Conservation (phyloP, 2,329 filamentous ascomycete species). For the Aspergillus chevalieri region DNA sequence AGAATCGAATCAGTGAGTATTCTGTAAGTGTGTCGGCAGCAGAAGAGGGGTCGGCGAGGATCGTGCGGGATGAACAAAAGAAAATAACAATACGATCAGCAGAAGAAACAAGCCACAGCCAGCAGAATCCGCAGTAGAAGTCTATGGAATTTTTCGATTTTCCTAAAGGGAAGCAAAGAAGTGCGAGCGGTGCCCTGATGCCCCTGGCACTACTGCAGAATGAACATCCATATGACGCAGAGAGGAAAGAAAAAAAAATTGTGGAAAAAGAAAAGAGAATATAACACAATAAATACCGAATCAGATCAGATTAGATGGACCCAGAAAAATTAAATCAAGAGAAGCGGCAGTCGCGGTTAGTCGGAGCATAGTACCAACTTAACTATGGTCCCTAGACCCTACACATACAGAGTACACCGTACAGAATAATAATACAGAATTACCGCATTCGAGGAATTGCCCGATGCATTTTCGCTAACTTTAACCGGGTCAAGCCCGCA, state of each 20-base stretch:
- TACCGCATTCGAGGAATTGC: not conserved
- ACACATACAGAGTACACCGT: no score
- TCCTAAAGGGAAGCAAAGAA: not conserved
- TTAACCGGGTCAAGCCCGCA: not conserved
- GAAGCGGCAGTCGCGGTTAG: no score
- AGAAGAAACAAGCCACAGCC: not conserved
- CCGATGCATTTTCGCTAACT: not conserved
- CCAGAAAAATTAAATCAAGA: no score
- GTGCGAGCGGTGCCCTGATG: not conserved
- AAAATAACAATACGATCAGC: not conserved
- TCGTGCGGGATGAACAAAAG: not conserved
- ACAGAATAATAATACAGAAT: not conserved
- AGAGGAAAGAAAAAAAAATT: not conserved
- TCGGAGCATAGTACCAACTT: no score
- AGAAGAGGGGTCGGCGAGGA: not conserved
- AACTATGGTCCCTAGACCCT: no score
- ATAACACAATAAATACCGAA: not conserved
- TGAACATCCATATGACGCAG: not conserved
- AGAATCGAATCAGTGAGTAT: not conserved
- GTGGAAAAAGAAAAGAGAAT: not conserved
- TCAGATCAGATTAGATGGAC: no score
- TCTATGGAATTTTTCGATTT: not conserved
- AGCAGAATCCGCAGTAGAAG: no score
- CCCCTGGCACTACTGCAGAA: not conserved
- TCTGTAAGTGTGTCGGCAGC: not conserved